A percentile compares a stretch with the other conserved stretches of the same genome.
phyloP scores from a whole-genome alignment of 192 early-diverging fungal species.

The Coemansia reversa region DNA sequence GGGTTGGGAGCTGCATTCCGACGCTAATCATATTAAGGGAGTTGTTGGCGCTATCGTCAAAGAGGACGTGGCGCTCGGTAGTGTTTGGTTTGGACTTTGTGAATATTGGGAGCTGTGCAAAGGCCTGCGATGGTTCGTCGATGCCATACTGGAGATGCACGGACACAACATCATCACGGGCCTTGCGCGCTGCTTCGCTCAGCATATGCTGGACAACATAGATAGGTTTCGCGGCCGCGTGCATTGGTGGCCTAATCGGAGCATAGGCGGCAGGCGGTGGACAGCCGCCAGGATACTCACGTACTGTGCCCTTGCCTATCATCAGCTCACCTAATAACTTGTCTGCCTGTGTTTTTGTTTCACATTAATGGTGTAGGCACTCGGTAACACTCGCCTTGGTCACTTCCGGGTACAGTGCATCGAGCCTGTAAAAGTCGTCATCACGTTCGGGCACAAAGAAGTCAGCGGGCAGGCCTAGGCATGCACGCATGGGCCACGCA shows the following conservation, averaged over 20 bases:
- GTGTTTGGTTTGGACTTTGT: conserved; percentile 20
- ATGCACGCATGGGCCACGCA: not conserved
- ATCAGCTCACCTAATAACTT: not conserved
- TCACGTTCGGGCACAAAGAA: conserved; percentile 5
- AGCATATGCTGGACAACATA: conserved; percentile 13
- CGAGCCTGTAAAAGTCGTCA: conserved; percentile 1
- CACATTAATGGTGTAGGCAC: not conserved
- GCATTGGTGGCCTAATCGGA: conserved; percentile 22
- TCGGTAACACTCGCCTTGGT: not conserved
- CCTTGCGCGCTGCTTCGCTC: conserved; percentile 8
- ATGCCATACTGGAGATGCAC: conserved; percentile 16
- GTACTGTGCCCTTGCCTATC: conserved; percentile 1
- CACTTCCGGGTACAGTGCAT: conserved; percentile 2
- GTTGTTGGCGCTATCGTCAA: conserved; percentile 21
- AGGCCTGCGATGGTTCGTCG: conserved; percentile 11
- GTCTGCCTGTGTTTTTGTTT: not conserved
- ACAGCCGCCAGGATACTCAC: conserved; percentile 22
- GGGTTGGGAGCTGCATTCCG: conserved; percentile 20
- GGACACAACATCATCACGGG: not conserved
- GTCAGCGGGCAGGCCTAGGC: conserved; percentile 2
- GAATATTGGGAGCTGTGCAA: conserved; percentile 15
- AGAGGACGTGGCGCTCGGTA: conserved; percentile 8
- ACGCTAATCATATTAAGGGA: conserved; percentile 24
- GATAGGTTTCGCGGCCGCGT: not conserved
- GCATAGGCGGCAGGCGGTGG: conserved; percentile 18